Evolutionary conservation across 257 asterid genomes (phyloP).

Genomic region (Solanum verrucosum): DNA sequence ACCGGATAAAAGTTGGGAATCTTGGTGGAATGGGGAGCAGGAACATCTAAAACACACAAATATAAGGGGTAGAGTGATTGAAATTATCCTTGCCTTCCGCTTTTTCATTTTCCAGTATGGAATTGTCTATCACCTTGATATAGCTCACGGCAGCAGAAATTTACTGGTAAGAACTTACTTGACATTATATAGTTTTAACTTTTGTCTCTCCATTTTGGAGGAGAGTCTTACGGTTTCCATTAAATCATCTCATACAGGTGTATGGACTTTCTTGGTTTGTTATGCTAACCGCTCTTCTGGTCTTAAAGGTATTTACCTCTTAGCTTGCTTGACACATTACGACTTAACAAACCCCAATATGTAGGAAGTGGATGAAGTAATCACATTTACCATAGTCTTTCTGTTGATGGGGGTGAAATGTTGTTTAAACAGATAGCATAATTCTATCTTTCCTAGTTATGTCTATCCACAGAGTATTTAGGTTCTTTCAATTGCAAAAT

Average conservation of each 20-base stretch:
- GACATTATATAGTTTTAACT: not conserved
- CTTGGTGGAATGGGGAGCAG: conserved; percentile 97
- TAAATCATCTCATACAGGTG: conserved; percentile 38
- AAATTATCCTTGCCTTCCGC: conserved; percentile 68
- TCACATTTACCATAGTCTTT: not conserved
- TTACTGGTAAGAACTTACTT: conserved; percentile 39
- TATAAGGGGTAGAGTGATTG: conserved; percentile 65
- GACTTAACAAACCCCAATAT: not conserved
- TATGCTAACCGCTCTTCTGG: conserved; percentile 65
- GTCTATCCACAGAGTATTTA: not conserved
- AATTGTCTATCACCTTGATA: conserved; percentile 84
- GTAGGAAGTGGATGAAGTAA: not conserved
- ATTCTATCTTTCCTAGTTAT: not conserved
- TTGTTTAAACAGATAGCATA: not conserved
- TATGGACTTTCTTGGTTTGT: conserved; percentile 98
- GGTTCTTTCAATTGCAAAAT: not conserved
- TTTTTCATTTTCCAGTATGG: conserved; percentile 92
- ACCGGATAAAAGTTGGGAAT: conserved; percentile 92
- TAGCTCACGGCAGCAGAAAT: conserved; percentile 59
- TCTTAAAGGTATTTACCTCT: conserved; percentile 55
- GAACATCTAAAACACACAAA: conserved; percentile 77
- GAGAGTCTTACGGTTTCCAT: conserved; percentile 5
- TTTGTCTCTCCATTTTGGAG: conserved; percentile 6
- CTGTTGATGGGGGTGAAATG: not conserved
- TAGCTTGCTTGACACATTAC: not conserved